Evolutionary conservation across 805 yeast species (phyloP), one percentile per base, ranked within the genome.

Genomic region (Candida namnaoensis): DNA sequence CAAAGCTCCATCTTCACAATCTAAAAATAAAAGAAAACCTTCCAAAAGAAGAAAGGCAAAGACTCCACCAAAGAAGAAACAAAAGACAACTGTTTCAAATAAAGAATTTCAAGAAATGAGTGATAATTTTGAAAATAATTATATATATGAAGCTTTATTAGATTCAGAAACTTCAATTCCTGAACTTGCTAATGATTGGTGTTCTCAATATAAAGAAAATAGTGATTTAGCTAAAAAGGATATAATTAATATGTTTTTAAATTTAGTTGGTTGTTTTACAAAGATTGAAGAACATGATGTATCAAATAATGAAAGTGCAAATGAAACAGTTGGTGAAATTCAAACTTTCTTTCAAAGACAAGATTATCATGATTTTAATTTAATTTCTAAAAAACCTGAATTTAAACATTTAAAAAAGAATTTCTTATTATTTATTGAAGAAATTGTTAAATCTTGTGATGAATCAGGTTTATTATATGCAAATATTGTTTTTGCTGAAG

Each of bases 211-310:
- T 48, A 63, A 58, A 36, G 61, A 56, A 10, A 64, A 66, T 43
- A 59, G 67, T 38, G 65, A 67, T 42, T 56, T 55, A 12, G 80
- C 88, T 2, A 60, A 85, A 40, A 73, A 78, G 36, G 76, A 75
- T 33, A 60, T 88, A 39, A 62, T 88, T 36, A 88, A 90, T 57
- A 67, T 88, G 39, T 50, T 86, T 1, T 62, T 90, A 35, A 68
- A 88, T 44, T 66, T 80, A 38, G 78, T 86, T 55, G 96, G 96
- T 0, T 81, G 88, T 39, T 68, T 76, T 19, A 68, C 78, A 2
- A 74, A 73, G 25, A 74, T 86, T 9, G 80, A 80, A 44, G 75
- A 77, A 26, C 95, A 90, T 57, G 96, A 88, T 56, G 79, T 87
- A 39, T 68, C 66, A 24, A 80, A 79, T 51, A 66, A 74, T 41